Evolutionary conservation across 441 rosid genomes (phyloP).

Genomic region (Adansonia gregorii): DNA sequence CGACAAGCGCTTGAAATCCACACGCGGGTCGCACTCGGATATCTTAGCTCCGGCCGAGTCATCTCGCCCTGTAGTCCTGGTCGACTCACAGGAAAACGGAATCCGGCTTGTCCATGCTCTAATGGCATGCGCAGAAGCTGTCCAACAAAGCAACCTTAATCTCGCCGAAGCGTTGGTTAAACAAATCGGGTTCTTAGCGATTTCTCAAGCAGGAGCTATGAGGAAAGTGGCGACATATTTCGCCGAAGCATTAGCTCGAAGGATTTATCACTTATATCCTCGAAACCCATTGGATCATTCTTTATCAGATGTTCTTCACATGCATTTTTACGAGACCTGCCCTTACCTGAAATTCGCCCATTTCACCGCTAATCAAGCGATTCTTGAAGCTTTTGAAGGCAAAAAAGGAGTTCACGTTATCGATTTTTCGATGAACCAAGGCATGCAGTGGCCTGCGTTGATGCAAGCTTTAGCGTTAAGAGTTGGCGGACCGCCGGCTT

Average conservation of each 20-base stretch:
- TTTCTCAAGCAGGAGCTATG: slow-evolving; percentile 81
- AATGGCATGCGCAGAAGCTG: slow-evolving; percentile 85
- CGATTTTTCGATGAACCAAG: slow-evolving; percentile 79
- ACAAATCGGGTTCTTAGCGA: slow-evolving; percentile 60
- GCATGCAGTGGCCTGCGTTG: slow-evolving; percentile 89
- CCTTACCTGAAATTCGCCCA: slow-evolving; percentile 92
- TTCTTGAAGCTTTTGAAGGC: slow-evolving; percentile 77
- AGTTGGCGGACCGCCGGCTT: slow-evolving; percentile 81
- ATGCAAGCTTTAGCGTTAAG: slow-evolving; percentile 80
- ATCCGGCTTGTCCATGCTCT: slow-evolving; percentile 78
- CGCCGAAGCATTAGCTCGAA: slow-evolving; percentile 76
- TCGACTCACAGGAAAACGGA: slow-evolving; percentile 84
- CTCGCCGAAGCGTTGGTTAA: slow-evolving; percentile 71
- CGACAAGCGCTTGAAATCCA: slow-evolving; percentile 53
- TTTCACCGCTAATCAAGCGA: slow-evolving; percentile 89
- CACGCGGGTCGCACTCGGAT: slow-evolving; percentile 42
- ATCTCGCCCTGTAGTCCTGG: slow-evolving; percentile 61
- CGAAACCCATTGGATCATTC: slow-evolving; percentile 48
- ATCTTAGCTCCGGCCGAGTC: slow-evolving; percentile 41
- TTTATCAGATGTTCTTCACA: slow-evolving; percentile 65
- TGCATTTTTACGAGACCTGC: slow-evolving; percentile 87
- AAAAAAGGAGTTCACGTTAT: slow-evolving; percentile 73
- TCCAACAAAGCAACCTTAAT: slow-evolving; percentile 57
- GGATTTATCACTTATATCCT: slow-evolving; percentile 62
- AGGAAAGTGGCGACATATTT: slow-evolving; percentile 77